Percentiles rank a stretch among this genome's conserved stretches.
phyloP scores from a whole-genome alignment of 805 yeast species.

The Metschnikowia dekortorum region DNA sequence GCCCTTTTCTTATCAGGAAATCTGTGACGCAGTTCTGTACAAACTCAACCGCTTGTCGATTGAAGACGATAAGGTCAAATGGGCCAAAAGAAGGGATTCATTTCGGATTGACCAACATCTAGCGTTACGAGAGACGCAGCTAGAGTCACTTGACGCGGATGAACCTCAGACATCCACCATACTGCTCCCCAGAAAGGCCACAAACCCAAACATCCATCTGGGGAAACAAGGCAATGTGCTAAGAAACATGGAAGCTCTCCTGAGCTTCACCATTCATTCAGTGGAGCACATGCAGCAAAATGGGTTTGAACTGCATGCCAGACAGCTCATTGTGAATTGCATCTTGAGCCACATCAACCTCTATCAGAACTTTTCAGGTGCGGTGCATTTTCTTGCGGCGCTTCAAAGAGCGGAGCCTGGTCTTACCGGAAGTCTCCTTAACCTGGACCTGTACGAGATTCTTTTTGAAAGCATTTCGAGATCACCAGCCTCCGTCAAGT shows the following conservation, averaged over 20 bases:
- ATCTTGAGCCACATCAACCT: slow-evolving; percentile 30
- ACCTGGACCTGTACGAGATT: slow-evolving; percentile 20
- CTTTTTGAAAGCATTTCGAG: slow-evolving; percentile 24
- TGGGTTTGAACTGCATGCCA: slow-evolving; percentile 6
- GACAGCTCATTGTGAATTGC: slow-evolving; percentile 31
- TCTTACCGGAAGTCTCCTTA: slow-evolving; percentile 7
- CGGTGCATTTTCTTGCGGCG: slow-evolving; percentile 24
- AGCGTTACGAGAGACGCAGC: not conserved
- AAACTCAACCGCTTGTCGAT: slow-evolving; percentile 24
- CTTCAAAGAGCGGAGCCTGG: slow-evolving; percentile 11
- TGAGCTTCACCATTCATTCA: slow-evolving; percentile 22
- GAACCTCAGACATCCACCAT: not conserved
- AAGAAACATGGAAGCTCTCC: slow-evolving; percentile 24
- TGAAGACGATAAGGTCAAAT: slow-evolving; percentile 22
- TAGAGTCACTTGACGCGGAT: slow-evolving; percentile 1
- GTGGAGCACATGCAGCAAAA: slow-evolving; percentile 17
- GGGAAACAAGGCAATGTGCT: slow-evolving; percentile 31
- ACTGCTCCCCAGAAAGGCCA: slow-evolving; percentile 17
- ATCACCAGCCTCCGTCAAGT: slow-evolving; percentile 25
- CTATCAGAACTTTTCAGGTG: slow-evolving; percentile 34
- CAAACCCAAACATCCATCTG: slow-evolving; percentile 22
- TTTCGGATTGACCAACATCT: not conserved
- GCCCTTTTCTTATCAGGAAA: slow-evolving; percentile 22
- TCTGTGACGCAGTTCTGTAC: slow-evolving; percentile 26
- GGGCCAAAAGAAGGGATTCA: slow-evolving; percentile 10